phyloP scores from a whole-genome alignment of 495 filamentous ascomycete genomes.

The Thozetella sp. region DNA sequence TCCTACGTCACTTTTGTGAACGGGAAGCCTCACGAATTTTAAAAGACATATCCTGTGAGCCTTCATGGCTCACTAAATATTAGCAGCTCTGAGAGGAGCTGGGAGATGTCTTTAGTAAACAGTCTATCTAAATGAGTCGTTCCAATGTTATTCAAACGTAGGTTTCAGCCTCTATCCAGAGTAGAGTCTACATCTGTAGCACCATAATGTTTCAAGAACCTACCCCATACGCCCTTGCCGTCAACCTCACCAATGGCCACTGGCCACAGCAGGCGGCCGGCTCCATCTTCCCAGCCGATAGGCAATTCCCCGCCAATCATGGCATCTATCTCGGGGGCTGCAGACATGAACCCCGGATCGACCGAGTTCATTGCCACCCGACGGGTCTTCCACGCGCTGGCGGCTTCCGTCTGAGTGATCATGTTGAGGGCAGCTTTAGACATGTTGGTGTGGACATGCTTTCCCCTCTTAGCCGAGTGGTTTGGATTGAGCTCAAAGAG shows the following conservation, averaged over 20 bases:
- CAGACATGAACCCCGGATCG: constrained; percentile 52
- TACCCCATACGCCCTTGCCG: constrained; percentile 31
- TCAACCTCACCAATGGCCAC: constrained; percentile 43
- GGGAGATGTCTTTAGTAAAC: no score
- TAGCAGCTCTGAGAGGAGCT: no score
- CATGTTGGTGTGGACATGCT: constrained; percentile 52
- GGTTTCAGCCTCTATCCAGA: no score
- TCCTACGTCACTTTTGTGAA: constrained; percentile 2
- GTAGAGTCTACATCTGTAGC: constrained; percentile 9
- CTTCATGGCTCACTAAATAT: no score
- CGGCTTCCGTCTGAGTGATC: constrained; percentile 32
- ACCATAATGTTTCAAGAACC: constrained; percentile 50
- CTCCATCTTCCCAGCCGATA: constrained; percentile 50
- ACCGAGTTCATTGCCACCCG: constrained; percentile 48
- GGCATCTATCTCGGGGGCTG: constrained; percentile 37
- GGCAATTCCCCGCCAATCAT: constrained; percentile 26
- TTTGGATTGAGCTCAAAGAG: constrained; percentile 30
- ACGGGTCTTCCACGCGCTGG: constrained; percentile 29
- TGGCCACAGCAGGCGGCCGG: constrained; percentile 46
- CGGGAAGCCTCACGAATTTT: not conserved
- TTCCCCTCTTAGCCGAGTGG: constrained; percentile 30
- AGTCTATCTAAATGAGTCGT: no score
- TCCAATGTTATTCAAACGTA: no score
- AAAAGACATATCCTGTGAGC: not conserved
- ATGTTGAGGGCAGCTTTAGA: constrained; percentile 54